Evolutionary conservation across 495 filamentous ascomycete species (phyloP).

Genomic region (Glonium stellatum): DNA sequence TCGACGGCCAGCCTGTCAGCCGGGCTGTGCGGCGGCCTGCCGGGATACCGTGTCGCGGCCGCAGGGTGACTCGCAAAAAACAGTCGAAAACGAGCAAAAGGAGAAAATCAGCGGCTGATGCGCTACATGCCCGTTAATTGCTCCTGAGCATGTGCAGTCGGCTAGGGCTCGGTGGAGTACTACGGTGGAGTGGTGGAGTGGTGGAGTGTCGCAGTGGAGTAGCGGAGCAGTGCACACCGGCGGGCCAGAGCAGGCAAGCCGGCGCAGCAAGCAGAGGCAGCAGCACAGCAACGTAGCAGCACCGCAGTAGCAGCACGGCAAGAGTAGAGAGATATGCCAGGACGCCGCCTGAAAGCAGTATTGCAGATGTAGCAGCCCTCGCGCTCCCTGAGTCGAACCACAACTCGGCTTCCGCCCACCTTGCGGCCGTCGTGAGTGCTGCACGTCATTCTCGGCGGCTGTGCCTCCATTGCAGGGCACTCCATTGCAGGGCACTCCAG

Average conservation of each 20-base stretch:
- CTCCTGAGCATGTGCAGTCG: background rate
- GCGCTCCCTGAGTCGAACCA: background rate
- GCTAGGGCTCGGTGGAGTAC: too few relatives aligned
- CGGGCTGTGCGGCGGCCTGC: too few relatives aligned
- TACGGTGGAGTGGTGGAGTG: too few relatives aligned
- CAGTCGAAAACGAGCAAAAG: background rate
- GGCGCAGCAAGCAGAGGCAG: background rate
- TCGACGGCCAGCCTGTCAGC: background rate
- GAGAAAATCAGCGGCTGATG: background rate
- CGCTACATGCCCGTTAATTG: background rate
- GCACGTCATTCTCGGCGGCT: constrained; percentile 1
- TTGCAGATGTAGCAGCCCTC: background rate
- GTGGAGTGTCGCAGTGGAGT: too few relatives aligned
- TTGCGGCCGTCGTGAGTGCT: background rate
- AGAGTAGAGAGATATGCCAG: background rate
- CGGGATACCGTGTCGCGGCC: too few relatives aligned
- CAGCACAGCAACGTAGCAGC: background rate
- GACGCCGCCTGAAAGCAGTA: background rate
- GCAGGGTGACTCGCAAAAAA: background rate
- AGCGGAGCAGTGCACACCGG: too few relatives aligned
- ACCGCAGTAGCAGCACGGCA: background rate
- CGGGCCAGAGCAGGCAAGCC: too few relatives aligned
- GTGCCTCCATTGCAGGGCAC: background rate
- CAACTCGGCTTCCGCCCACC: background rate
- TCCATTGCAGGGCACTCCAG: too few relatives aligned